phyloP scores from a whole-genome alignment of 2,329 filamentous ascomycete genomes.

The Exserohilum rostratum region DNA sequence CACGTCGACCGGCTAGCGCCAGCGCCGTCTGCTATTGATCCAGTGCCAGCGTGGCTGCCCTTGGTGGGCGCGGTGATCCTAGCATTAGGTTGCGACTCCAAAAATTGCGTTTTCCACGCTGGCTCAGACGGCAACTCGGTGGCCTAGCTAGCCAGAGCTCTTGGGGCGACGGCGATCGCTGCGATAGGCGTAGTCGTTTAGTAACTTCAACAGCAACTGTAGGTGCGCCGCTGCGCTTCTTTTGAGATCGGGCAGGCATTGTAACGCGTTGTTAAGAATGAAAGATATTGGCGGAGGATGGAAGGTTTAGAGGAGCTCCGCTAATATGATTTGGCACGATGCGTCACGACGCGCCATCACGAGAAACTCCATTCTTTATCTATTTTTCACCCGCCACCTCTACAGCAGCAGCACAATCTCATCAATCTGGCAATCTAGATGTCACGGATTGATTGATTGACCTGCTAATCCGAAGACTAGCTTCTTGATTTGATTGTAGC shows the following conservation, averaged over 20 bases:
- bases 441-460: constrained; percentile 2
- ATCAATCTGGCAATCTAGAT: constrained; percentile 3
- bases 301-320: not conserved
- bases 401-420: not conserved
- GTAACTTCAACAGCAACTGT: not conserved
- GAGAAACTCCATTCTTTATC: constrained; percentile 3
- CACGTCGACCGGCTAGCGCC: not conserved
- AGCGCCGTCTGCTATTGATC: too few relatives aligned
- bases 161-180: not conserved
- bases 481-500: too few relatives aligned
- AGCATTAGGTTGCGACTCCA: not conserved
- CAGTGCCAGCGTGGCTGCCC: too few relatives aligned
- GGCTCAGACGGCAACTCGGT: constrained; percentile 1
- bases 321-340: not conserved
- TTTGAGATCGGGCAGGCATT: not conserved
- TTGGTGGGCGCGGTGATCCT: not conserved
- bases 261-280: not conserved
- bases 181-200: constrained; percentile 1
- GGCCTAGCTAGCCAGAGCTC: constrained; percentile 1
- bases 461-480: constrained; percentile 1
- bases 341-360: not conserved
- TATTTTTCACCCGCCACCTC: not conserved
- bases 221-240: not conserved
- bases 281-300: not conserved
- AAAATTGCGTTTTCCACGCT: not conserved